Evolutionary conservation across 129 eudicot species (phyloP), one percentile per base, ranked within the genome.

Genomic region (Flaveria linearis): DNA sequence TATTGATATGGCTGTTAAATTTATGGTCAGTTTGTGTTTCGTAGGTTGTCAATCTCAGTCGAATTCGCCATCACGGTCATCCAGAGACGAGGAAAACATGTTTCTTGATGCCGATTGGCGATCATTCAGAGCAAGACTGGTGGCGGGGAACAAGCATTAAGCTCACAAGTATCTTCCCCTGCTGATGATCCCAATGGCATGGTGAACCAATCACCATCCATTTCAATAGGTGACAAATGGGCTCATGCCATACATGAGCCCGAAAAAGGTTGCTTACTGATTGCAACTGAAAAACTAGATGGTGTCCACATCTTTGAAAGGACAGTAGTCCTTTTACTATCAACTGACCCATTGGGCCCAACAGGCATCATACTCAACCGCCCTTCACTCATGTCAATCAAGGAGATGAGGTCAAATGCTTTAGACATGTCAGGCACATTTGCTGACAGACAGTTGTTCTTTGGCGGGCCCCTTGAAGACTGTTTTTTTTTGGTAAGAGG

Each of bases 281-380:
- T 94, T 20, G 97, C 98, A 50, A 87, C 96, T 2, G 93, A 90
- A 68, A 94, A 91, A 88, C 96, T 94, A 23, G 92, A 94, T 25
- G 98, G 98, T 65, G 98, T 91, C 74, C 97, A 94, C 85, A 91
- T 94, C 6, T 94, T 94, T 68, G 97, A 94, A 73, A 86, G 91
- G 75, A 89, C 98, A 4, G 98, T 94, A 16, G 82, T 94, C 77
- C 90, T 94, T n/a, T 72, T 94, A 8, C 26, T 94, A 26, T 84
- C 96, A 51, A 84, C 78, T 2, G 93, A 92, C 33, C 96, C 93
- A 0, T 70, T 87, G 15, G 97, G 97, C 72, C 98, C 98, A 58
- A 90, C 83, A 0, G 97, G 97, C 23, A 68, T 94, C 36, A 94
- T 94, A 45, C 93, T 94, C 22, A 94, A 94, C 85, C 87, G 98